Base-by-base conservation (phyloP, 116 monocot genomes). In the Papilionanthe hybrid region DNA sequence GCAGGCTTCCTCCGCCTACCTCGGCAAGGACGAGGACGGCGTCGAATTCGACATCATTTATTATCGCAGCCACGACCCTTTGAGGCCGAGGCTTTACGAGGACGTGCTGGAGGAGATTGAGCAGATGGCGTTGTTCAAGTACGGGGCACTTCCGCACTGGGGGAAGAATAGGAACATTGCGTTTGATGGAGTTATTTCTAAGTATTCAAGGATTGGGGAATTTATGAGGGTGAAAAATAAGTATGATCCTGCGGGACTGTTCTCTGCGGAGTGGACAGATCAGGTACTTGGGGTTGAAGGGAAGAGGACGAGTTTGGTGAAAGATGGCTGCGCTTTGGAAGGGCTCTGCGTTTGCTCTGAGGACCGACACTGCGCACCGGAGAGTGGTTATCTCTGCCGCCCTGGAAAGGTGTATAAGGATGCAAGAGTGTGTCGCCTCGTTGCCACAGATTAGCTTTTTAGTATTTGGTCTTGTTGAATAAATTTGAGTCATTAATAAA, bases 21-120 rank as follows among this genome's bases (percentile, higher is more conserved):
- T 90, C 45, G 90, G 93, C 0, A 86, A 88, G 67, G 72, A 84
- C 18, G 79, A 79, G n/a, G 93, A 93, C 80, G 44, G 60, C 30
- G 37, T 89, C 6, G 93, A 93, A 41, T 82, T 93, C 50, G 93
- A 93, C 68, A 76, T 93, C 53, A 90, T 87, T 0, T 91, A 90
- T 53, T 93, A 87, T 67, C 69, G 88, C 43, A 86, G 88, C 56
- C 84, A 28, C 41, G 86, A 91, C 50, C 84, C 91, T 0, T 73
- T 78, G 82, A 25, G n/a, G 0, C 91, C 91, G 10, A 83, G 87
- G 57, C 56, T 89, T 7, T 32, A 89, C 63, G 83, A 85, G 44
- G 91, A 87, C 30, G 72, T 87, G 13, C 1, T 89, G 0, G 91
- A 91, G 20, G 89, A 91, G 83, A 82, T 91, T 9, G 87, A 91